Evolutionary conservation across 2,329 filamentous ascomycete species (phyloP), one percentile per base, ranked within the genome.

Genomic region (Colletotrichum eremochloae): DNA sequence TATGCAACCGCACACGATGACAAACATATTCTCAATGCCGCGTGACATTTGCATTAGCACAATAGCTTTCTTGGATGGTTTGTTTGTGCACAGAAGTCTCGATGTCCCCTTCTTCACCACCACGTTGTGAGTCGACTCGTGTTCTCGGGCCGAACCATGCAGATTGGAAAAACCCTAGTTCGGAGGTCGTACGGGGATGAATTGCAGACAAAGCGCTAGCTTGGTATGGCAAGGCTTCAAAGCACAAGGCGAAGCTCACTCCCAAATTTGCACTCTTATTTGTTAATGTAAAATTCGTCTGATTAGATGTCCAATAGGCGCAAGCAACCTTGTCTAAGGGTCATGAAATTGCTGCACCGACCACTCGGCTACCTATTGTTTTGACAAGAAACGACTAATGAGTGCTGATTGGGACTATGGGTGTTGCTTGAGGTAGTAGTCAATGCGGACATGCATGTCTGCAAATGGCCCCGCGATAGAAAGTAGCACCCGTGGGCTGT

Each of bases 91-190:
- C 3, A 20, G 38, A 15, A 2, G 38, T 44, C 9, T 15, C 29
- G 44, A 36, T 20, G 44, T 38, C 5, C 3, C 48, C 20, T 3
- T 42, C 15, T 31, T 31, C 11, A 24, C 5, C n/a, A 1, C 53
- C 55, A 70, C 55, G 48, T 65, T 65, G 70, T 36, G 8, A 55
- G 33, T 24, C 61, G 48, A 42, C 56, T 61, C 24, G 36, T 70
- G 67, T 20, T 56, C 61, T 62, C 70, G 70, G 67, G 66, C 70
- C 70, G 70, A 70, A 72, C 61, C 38, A 67, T 72, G 70, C 70
- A 72, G 58, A 15, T 60, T 70, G 53, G 57, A 48, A 50, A 57
- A 69, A 61, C 12, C 52, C 20, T 33, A 9, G 11, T 42, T 8
- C 9, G 24, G 29, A 20, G 44, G 53, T 31, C 24, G 1, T 24